Evolutionary conservation across 495 filamentous ascomycete species (phyloP), one percentile per base, ranked within the genome.

Genomic region (Neurospora terricola): DNA sequence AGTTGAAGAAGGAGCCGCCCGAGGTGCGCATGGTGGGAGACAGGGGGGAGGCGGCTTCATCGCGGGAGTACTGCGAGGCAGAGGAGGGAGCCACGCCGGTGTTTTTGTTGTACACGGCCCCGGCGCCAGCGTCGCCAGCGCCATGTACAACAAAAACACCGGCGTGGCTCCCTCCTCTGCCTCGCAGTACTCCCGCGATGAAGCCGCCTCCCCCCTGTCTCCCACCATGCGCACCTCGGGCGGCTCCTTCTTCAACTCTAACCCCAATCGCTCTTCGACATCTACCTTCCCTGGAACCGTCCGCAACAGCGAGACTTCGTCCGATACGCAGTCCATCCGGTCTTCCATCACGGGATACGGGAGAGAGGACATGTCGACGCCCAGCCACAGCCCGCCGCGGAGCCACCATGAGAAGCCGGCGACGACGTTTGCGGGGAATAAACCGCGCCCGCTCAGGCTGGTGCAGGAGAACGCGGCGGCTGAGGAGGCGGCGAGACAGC

Each of bases 381-480:
- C 88, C 21, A 82, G 81, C 76, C 85, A 86, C 69, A 86, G 87
- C 71, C 86, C 85, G 76, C 86, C 87, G 70, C 83, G 89, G 45
- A 62, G 69, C 34, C 76, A 74, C 68, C 75, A 78, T 40, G 90
- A 91, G 82, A 88, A 90, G 45, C 90, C 92, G 80, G 85, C 82
- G 73, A 87, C 86, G 5, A 89, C 87, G 12, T 85, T 90, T 70
- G 85, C 85, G 3, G 91, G 91, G 6, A 94, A 90, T 75, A 93
- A 93, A 77, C 87, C 96, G 69, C 87, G 96, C 38, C 96, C 96
- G 1, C 82, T 99, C 78, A 86, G 95, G 48, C 86, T 99, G 12
- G 96, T 99, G 71, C 91, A 94, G 82, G 92, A 87, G 83, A 85
- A 83, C 45, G 72, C 75, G 18, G 78, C 79, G 73, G 72, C 76